phyloP scores from a whole-genome alignment of 78 protist genomes.

The Monosiga brevicollis region DNA sequence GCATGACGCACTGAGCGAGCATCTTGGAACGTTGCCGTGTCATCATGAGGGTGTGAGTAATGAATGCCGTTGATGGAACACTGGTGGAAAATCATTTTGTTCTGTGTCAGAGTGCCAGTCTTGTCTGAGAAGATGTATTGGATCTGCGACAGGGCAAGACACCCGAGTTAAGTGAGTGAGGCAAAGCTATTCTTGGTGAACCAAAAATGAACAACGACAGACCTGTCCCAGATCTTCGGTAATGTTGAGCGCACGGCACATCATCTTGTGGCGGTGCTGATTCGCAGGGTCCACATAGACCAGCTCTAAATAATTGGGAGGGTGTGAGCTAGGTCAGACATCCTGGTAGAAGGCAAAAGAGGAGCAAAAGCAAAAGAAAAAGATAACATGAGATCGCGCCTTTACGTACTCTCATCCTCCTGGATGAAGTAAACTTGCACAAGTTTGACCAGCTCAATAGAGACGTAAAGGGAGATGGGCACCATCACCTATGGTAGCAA shows the following conservation, averaged over 20 bases:
- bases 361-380: too few relatives aligned
- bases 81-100: slow-evolving; percentile 51
- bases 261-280: too few relatives aligned
- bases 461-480: slow-evolving; percentile 46
- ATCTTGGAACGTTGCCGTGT: too few relatives aligned
- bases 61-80: slow-evolving; percentile 42
- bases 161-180: not conserved
- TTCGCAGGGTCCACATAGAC: too few relatives aligned
- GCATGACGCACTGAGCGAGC: too few relatives aligned
- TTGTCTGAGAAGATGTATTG: slow-evolving; percentile 48
- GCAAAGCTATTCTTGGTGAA: not conserved
- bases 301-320: too few relatives aligned
- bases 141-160: slow-evolving; percentile 1
- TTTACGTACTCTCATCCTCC: not conserved
- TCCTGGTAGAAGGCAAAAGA: too few relatives aligned
- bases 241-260: slow-evolving; percentile 25
- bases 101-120: slow-evolving; percentile 55
- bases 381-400: too few relatives aligned
- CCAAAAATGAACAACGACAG: not conserved
- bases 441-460: slow-evolving; percentile 19
- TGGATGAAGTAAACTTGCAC: not conserved
- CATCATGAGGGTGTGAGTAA: slow-evolving; percentile 19
- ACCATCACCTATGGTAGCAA: slow-evolving; percentile 16
- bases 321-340: too few relatives aligned
- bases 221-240: slow-evolving; percentile 28